Conservation (phyloP, 2,329 filamentous ascomycete species). For the Alternaria infectoria region DNA sequence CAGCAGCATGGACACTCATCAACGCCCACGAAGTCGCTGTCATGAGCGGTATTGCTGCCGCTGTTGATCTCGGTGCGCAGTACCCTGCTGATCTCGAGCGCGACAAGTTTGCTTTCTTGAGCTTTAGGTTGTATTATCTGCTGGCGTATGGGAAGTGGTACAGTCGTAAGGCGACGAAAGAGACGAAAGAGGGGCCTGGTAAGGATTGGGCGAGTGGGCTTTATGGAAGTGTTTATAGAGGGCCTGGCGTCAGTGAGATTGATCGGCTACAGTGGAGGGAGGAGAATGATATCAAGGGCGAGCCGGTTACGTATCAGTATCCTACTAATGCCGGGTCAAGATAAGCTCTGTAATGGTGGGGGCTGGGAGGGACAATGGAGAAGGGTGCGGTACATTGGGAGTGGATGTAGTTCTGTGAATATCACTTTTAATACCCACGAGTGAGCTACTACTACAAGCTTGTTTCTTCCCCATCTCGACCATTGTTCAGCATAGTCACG, state of each 20-base stretch:
- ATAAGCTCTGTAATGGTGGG: too few species aligned
- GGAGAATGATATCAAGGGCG: slow-evolving; percentile 46
- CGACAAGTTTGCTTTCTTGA: slow-evolving; percentile 66
- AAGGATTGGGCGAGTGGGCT: slow-evolving; percentile 63
- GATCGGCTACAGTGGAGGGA: slow-evolving; percentile 63
- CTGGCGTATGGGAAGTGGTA: slow-evolving; percentile 69
- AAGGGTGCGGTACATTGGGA: too few species aligned
- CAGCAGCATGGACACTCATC: slow-evolving; percentile 72
- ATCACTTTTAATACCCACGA: too few species aligned
- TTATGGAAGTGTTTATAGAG: slow-evolving; percentile 66
- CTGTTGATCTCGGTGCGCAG: slow-evolving; percentile 69
- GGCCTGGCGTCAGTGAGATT: slow-evolving; percentile 61
- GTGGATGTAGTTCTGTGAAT: too few species aligned
- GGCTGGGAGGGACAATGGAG: too few species aligned
- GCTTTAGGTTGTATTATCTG: slow-evolving; percentile 68
- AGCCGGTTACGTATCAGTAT: slow-evolving; percentile 11
- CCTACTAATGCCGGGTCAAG: slow-evolving; percentile 22
- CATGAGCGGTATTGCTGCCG: slow-evolving; percentile 73
- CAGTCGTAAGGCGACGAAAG: slow-evolving; percentile 49
- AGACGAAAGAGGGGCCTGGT: slow-evolving; percentile 56
- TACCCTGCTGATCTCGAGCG: slow-evolving; percentile 68
- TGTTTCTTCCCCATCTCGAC: too few species aligned
- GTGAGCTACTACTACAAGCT: too few species aligned
- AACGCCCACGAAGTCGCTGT: slow-evolving; percentile 74
- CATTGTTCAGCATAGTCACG: not conserved